A percentile compares a stretch with the other conserved stretches of the same genome.
phyloP scores from a whole-genome alignment of 2,329 filamentous ascomycete species.

The Fusarium proliferatum region DNA sequence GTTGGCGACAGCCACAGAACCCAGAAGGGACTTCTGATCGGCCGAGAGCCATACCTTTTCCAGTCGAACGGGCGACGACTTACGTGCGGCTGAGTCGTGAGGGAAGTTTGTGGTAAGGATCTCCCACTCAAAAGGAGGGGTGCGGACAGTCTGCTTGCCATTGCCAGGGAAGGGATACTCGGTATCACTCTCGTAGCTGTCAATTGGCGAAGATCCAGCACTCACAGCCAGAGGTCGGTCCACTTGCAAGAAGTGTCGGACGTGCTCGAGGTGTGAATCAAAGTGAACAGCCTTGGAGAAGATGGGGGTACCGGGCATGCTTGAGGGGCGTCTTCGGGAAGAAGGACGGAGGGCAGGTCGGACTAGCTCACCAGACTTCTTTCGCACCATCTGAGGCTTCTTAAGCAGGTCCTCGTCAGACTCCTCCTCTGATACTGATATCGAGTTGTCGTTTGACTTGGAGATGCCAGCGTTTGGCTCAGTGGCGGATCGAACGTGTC shows the following conservation, averaged over 20 bases:
- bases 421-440: conserved; percentile 70
- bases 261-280: conserved; percentile 94
- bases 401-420: conserved; percentile 67
- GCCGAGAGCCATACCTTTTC: conserved; percentile 88
- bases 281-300: conserved; percentile 99
- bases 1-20: conserved; percentile 86
- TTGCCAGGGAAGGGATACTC: conserved; percentile 86
- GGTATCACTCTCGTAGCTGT: conserved; percentile 84
- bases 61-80: conserved; percentile 76
- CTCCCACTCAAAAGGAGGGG: conserved; percentile 82
- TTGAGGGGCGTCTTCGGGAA: conserved; percentile 85
- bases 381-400: conserved; percentile 94
- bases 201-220: conserved; percentile 89
- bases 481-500: conserved; percentile 66
- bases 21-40: conserved; percentile 88
- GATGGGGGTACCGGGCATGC: conserved; percentile 96
- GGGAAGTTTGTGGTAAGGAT: conserved; percentile 89
- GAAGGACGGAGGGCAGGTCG: conserved; percentile 87
- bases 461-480: conserved; percentile 62
- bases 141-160: conserved; percentile 51
- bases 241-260: conserved; percentile 93
- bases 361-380: conserved; percentile 98
- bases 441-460: conserved; percentile 61
- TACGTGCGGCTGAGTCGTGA: conserved; percentile 61
- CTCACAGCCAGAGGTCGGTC: conserved; percentile 97